phyloP scores from a whole-genome alignment of 2,329 filamentous ascomycete species.

The Dothideomycetidae sp. region DNA sequence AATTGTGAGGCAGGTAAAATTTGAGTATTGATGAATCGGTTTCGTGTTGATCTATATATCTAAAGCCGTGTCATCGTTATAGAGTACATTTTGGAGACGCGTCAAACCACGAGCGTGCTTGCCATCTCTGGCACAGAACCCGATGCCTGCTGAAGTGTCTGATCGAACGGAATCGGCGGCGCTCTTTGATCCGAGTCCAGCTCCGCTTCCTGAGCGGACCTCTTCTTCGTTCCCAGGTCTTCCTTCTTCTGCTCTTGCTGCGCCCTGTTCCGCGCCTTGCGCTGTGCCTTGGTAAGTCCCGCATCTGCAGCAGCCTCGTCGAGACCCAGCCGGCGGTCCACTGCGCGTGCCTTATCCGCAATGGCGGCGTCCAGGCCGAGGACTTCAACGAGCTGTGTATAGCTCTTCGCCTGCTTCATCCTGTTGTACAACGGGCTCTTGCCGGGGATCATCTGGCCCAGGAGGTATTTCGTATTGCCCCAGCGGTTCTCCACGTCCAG shows the following conservation, averaged over 20 bases:
- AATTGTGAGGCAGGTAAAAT: too few relatives aligned
- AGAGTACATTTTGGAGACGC: too few relatives aligned
- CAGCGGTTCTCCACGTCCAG: conserved; percentile 74
- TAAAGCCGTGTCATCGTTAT: too few relatives aligned
- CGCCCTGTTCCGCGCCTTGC: conserved; percentile 30
- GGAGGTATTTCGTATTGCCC: conserved; percentile 84
- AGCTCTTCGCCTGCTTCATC: conserved; percentile 54
- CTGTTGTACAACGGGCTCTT: conserved; percentile 50
- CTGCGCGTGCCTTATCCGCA: conserved; percentile 45
- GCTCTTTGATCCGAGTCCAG: conserved; percentile 11
- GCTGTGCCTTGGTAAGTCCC: conserved; percentile 33
- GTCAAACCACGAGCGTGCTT: conserved; percentile 16
- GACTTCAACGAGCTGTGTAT: conserved; percentile 51
- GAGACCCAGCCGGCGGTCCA: conserved; percentile 44
- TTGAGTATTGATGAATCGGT: too few relatives aligned
- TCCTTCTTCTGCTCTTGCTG: conserved; percentile 18
- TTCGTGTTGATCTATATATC: too few relatives aligned
- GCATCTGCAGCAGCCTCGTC: conserved; percentile 35
- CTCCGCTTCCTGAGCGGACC: conserved; percentile 16
- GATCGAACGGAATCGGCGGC: conserved; percentile 15
- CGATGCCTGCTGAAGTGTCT: conserved; percentile 17
- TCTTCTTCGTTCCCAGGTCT: conserved; percentile 16
- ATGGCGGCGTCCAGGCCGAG: conserved; percentile 49
- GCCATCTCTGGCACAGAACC: conserved; percentile 16
- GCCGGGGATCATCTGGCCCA: conserved; percentile 74